Percentiles rank a stretch among this genome's conserved stretches.
These are phyloP conservation scores for Aotearoamyces nothofagi DNA, from an alignment of 2,329 filamentous ascomycete genomes.

Conservation along the genomic window DNA sequence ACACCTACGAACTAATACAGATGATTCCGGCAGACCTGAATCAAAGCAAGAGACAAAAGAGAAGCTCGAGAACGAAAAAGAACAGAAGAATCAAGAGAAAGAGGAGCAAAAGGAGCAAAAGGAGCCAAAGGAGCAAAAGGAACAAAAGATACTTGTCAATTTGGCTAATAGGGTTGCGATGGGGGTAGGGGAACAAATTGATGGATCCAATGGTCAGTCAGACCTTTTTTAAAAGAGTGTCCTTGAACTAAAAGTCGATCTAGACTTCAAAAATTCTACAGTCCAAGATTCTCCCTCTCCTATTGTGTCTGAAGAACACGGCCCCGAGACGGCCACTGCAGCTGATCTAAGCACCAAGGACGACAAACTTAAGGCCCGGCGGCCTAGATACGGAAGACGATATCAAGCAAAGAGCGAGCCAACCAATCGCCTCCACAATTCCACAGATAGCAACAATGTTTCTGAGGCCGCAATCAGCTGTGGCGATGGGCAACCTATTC, in stretches of 20 bases:
- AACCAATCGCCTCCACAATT: conserved; percentile 6
- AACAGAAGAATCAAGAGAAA: conserved; percentile 8
- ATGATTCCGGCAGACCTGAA: conserved; percentile 1
- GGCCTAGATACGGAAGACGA: conserved; percentile 10
- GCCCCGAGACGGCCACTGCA: not conserved
- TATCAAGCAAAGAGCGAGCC: conserved; percentile 15
- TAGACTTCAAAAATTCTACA: no score
- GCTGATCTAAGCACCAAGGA: conserved; percentile 6
- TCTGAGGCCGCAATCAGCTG: conserved; percentile 10
- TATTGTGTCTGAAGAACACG: not conserved
- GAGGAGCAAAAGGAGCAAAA: not conserved
- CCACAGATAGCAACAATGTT: conserved; percentile 12
- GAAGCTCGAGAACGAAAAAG: conserved; percentile 8
- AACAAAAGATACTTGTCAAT: not conserved
- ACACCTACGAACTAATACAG: conserved; percentile 2
- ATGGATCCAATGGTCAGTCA: not conserved
- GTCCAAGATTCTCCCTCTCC: not conserved
- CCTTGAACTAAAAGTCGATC: no score
- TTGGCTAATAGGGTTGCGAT: not conserved
- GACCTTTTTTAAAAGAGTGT: no score
- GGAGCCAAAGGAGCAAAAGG: not conserved
- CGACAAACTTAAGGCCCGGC: conserved; percentile 9
- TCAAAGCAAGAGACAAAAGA: conserved; percentile 5
- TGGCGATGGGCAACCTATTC: conserved; percentile 9
- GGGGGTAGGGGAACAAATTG: not conserved